Evolutionary conservation across 139 green algal species (phyloP).

Genomic region (Coelastrella sp.): DNA sequence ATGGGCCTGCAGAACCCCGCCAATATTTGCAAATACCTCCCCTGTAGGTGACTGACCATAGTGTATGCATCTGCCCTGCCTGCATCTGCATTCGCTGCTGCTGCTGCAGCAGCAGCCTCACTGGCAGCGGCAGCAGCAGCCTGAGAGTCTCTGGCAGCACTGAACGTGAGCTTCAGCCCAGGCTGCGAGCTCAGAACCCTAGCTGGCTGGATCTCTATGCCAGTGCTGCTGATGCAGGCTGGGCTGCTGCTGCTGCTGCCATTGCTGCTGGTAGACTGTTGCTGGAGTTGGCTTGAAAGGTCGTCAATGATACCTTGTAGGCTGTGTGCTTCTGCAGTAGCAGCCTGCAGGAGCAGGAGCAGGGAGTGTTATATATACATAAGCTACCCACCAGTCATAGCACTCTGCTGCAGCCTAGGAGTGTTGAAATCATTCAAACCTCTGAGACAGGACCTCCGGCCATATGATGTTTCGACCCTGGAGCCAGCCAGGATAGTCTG

Average conservation of each 20-base stretch:
- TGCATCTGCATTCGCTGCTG: slow-evolving; percentile 77
- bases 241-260: slow-evolving; percentile 35
- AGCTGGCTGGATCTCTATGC: slow-evolving; percentile 41
- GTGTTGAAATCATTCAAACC: no score
- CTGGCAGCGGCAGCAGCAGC: slow-evolving; percentile 10
- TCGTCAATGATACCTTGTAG: slow-evolving; percentile 46
- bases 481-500: no score
- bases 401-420: no score
- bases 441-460: no score
- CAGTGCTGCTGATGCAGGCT: slow-evolving; percentile 48
- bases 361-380: no score
- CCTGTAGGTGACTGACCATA: background rate
- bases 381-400: no score
- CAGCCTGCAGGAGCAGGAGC: no score
- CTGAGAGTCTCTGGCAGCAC: slow-evolving; percentile 17
- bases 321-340: background rate
- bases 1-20: no score
- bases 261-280: background rate
- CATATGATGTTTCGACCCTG: no score
- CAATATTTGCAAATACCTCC: no score
- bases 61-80: slow-evolving; percentile 44
- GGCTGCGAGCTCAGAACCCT: slow-evolving; percentile 27
- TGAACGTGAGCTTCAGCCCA: slow-evolving; percentile 40
- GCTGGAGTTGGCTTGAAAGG: slow-evolving; percentile 41
- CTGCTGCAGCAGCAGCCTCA: slow-evolving; percentile 62